A percentile compares a stretch with the other conserved stretches of the same genome.
Conservation (phyloP, 768 basidiomycete species). For the Rhizopogon roseolus region DNA sequence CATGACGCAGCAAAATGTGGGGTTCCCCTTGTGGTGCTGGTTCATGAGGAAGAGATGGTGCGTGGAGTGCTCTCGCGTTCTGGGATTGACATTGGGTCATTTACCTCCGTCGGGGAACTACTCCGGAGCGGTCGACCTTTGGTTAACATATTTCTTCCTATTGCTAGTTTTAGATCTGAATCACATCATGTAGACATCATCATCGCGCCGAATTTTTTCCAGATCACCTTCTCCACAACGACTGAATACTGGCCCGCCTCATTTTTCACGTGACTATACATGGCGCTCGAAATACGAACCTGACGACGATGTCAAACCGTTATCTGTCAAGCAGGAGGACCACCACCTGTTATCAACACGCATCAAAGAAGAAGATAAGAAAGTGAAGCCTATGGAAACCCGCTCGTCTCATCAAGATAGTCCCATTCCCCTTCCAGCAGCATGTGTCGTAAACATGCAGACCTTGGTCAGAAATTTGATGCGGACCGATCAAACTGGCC, state of each 20-base stretch:
- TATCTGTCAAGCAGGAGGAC: not conserved
- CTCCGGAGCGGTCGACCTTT: slow-evolving; percentile 4
- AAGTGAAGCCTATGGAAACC: too few relatives aligned
- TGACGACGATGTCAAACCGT: not conserved
- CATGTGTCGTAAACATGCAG: slow-evolving; percentile 39
- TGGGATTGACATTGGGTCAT: slow-evolving; percentile 37
- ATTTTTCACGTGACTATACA: not conserved
- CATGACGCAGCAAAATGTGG: slow-evolving; percentile 13
- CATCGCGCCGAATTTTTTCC: slow-evolving; percentile 1
- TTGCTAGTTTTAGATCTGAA: not conserved
- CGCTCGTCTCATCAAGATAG: not conserved
- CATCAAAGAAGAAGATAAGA: not conserved
- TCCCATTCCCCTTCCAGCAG: slow-evolving; percentile 10
- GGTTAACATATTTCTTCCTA: slow-evolving; percentile 4
- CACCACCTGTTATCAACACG: not conserved
- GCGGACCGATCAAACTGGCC: slow-evolving; percentile 21
- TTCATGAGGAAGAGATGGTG: slow-evolving; percentile 37
- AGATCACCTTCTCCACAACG: slow-evolving; percentile 8
- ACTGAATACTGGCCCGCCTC: not conserved
- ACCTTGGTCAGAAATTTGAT: slow-evolving; percentile 35
- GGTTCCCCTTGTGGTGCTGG: slow-evolving; percentile 41
- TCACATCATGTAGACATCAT: slow-evolving; percentile 5
- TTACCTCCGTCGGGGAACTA: slow-evolving; percentile 29
- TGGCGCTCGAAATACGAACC: not conserved
- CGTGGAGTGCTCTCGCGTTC: slow-evolving; percentile 34